Evolutionary conservation across 2,329 filamentous ascomycete species (phyloP).

Genomic region (Fusarium mexicanum): DNA sequence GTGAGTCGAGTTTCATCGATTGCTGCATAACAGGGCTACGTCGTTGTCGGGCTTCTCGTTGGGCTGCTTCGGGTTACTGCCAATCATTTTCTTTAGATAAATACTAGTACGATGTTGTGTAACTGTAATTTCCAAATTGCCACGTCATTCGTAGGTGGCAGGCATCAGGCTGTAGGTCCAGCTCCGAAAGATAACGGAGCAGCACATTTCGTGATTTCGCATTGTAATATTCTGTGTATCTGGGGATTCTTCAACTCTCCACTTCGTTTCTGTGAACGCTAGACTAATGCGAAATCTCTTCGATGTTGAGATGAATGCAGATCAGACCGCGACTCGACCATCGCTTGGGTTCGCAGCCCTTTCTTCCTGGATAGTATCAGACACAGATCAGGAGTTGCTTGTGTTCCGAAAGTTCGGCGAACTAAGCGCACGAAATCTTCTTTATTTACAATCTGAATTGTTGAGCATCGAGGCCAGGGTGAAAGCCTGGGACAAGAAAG

Average conservation of each 20-base stretch:
- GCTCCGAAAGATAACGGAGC: background rate
- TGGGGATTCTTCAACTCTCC: too few species aligned
- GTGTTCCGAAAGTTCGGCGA: background rate
- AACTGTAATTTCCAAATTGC: background rate
- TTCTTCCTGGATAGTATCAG: background rate
- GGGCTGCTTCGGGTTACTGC: rapidly evolving
- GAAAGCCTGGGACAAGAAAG: background rate
- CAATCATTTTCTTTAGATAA: background rate
- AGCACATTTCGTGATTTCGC: too few species aligned
- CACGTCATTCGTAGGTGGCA: background rate
- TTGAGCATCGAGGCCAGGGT: background rate
- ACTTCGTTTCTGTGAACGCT: too few species aligned
- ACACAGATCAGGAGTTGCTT: background rate
- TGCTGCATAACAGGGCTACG: background rate
- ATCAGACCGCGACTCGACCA: rapidly evolving
- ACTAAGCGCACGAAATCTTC: background rate
- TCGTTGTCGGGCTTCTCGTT: background rate
- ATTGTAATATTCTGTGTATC: too few species aligned
- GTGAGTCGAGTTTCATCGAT: too few species aligned
- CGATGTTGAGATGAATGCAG: background rate
- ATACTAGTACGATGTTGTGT: background rate
- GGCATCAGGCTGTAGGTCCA: background rate
- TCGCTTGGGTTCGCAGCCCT: background rate
- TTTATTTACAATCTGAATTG: background rate
- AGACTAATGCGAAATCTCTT: rapidly evolving